phyloP scores from a whole-genome alignment of 2,329 filamentous ascomycete species.

The Coniochaeta sp. region DNA sequence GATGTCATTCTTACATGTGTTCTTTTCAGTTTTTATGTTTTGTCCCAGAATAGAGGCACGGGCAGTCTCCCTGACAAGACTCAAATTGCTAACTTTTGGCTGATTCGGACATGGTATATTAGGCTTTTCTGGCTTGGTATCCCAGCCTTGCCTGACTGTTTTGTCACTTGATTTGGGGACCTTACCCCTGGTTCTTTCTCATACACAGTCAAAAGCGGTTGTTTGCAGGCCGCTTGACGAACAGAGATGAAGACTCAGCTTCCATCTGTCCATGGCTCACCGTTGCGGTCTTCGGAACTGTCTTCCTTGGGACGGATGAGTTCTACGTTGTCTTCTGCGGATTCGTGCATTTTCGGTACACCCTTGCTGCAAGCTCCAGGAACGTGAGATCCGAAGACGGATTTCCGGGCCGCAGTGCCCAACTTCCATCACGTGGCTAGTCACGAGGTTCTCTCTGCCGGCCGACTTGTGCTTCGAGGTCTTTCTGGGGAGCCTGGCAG shows the following conservation, averaged over 20 bases:
- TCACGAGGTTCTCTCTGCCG: neutral
- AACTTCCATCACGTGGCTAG: neutral
- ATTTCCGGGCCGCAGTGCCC: neutral
- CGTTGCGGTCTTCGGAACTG: neutral
- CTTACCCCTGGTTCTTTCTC: neutral
- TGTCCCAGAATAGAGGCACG: neutral
- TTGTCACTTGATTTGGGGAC: neutral
- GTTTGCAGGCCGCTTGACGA: neutral
- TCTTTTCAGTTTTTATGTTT: neutral
- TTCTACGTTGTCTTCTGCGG: neutral
- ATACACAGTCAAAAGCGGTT: neutral
- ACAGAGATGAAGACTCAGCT: neutral
- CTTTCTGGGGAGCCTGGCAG: no score
- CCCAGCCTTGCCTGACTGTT: neutral
- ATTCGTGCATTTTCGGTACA: neutral
- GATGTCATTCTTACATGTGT: neutral
- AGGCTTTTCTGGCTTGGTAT: slow-evolving; percentile 13
- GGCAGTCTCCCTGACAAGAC: slow-evolving; percentile 2
- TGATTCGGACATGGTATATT: slow-evolving; percentile 20
- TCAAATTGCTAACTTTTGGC: slow-evolving; percentile 19
- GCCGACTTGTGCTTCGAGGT: neutral
- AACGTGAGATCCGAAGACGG: neutral
- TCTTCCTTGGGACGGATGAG: neutral
- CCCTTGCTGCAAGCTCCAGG: neutral
- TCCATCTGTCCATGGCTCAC: neutral